Percentiles rank a stretch among this genome's conserved stretches.
Evolutionary conservation across 129 eudicot genomes (phyloP).

Genomic region (Scalesia atractyloides): DNA sequence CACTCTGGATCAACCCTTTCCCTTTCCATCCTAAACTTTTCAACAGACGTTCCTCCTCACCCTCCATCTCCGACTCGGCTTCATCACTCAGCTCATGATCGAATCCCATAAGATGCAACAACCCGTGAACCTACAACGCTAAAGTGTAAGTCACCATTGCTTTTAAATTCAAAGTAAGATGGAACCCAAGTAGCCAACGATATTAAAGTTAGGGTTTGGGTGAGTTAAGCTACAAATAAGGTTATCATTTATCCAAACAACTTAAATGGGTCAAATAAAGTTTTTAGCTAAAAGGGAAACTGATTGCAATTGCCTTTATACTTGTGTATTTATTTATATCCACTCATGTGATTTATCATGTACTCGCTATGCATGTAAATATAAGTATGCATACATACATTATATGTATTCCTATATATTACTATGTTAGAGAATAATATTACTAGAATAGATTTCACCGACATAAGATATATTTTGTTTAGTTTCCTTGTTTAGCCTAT

Average conservation of each 20-base stretch:
- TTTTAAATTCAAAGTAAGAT: constrained; percentile 7
- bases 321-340: neutral
- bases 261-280: neutral
- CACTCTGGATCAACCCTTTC: constrained; percentile 89
- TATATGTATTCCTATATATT: neutral
- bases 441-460: neutral
- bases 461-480: neutral
- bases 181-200: neutral
- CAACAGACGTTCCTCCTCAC: constrained; percentile 72
- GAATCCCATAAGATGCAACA: constrained; percentile 85
- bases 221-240: neutral
- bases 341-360: neutral
- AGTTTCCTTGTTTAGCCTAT: neutral
- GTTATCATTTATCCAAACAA: neutral
- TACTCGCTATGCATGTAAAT: neutral
- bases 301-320: neutral
- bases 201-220: neutral
- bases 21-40: constrained; percentile 89
- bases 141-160: neutral
- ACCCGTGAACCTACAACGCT: constrained; percentile 75
- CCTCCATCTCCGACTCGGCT: constrained; percentile 93
- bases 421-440: neutral
- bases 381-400: neutral
- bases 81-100: constrained; percentile 95
- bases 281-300: neutral